These are phyloP conservation scores for Chrysanthemum makinoi DNA, from an alignment of 129 eudicot species.

Conservation along the genomic window DNA sequence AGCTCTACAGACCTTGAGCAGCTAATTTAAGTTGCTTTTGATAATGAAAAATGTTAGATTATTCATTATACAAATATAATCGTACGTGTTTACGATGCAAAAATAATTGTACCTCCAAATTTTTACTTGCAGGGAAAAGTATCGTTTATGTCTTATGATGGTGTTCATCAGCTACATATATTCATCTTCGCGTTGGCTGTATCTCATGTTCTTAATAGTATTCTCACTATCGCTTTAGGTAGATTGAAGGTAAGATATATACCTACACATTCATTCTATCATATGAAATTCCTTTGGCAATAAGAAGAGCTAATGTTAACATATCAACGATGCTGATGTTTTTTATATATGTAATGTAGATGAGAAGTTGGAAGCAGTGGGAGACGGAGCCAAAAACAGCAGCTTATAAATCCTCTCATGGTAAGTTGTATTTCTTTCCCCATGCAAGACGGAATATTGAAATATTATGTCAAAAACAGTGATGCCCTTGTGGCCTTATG, in stretches of 20 bases:
- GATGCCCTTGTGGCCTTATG: not conserved
- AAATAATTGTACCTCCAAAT: not conserved
- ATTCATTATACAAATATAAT: not conserved
- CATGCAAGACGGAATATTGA: constrained; percentile 2
- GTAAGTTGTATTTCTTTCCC: constrained; percentile 30
- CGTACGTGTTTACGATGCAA: too few relatives aligned
- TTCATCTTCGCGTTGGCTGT: constrained; percentile 69
- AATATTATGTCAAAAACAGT: not conserved
- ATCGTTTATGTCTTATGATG: constrained; percentile 54
- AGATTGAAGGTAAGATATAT: constrained; percentile 47
- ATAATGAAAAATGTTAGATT: not conserved
- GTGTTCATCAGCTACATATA: constrained; percentile 70
- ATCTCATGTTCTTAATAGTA: constrained; percentile 50
- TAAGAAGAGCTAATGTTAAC: not conserved
- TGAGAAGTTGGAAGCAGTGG: constrained; percentile 68
- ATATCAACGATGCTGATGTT: not conserved
- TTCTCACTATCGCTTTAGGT: constrained; percentile 57
- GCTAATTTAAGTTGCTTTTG: too few relatives aligned
- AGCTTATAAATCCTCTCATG: constrained; percentile 61
- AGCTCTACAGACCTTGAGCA: too few relatives aligned
- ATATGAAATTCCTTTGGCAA: too few relatives aligned
- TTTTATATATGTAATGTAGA: constrained; percentile 30
- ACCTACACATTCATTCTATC: not conserved
- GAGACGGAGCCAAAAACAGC: constrained; percentile 56
- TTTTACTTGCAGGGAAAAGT: constrained; percentile 55